Evolutionary conservation across 352 stramenopile species (phyloP), one percentile per base, ranked within the genome.

Genomic region (Peronospora belbahrii): DNA sequence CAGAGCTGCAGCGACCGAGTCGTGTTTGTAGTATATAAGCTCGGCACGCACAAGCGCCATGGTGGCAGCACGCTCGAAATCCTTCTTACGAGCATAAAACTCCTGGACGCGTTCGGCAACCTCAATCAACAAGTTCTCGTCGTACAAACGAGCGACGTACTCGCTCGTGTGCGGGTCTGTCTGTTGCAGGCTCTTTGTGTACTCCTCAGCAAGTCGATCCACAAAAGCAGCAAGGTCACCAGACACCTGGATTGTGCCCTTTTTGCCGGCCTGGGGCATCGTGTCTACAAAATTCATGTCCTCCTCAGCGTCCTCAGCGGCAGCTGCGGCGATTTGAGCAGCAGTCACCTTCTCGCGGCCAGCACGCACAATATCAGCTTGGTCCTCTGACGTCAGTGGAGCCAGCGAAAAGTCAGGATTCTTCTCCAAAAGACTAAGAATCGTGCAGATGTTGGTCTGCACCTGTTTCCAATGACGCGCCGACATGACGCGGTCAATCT

Each of bases 11-110:
- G 81, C 81, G 60, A 98, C 95, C 18, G 85, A 85, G 61, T 97
- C 86, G 73, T 98, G 94, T 63, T 97, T 96, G 73, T 98, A 98
- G 70, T 98, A 98, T 23, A 97, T 85, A 49, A 98, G 89, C 70
- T 98, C 94, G 32, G 97, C 69, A 53, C 85, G 76, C 23, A 98
- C 78, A 37, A 97, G 77, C 25, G 92, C 90, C 43, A 98, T 71
- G 15, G 67, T 77, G 23, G 94, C 85, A 28, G 92, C 92, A 33
- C 92, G 85, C 13, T 56, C 47, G 13, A 65, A 68, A 28, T 92
- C 81, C 3, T 74, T 63, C 52, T 86, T 84, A 38, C 82, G 76
- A 31, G 82, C 64, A 66, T 93, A 98, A 63, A 98, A 98, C 13
- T 64, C 57, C 66, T 97, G 86, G 30, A 96, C 83, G 18, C 72